These are phyloP conservation scores for Liriodendron chinense DNA, from an alignment of 164 flowering plant genomes.

Conservation along the genomic window DNA sequence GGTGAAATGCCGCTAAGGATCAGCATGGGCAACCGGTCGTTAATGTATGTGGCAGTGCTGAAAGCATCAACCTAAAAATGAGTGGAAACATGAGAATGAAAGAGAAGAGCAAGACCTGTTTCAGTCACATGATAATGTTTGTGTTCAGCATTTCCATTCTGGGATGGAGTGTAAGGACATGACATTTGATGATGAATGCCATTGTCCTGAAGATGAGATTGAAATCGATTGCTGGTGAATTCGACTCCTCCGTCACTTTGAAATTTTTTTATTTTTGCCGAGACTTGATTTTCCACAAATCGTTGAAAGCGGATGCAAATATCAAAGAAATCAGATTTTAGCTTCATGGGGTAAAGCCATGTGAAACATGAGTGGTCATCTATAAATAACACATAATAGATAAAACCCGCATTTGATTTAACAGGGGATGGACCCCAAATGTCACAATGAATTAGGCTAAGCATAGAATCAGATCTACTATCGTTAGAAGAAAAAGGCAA, in stretches of 20 bases:
- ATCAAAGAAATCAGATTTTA: too few species aligned
- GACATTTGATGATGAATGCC: background rate
- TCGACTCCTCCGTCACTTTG: background rate
- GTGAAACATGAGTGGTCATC: too few species aligned
- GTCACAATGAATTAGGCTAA: too few species aligned
- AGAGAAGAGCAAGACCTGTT: background rate
- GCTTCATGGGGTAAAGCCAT: too few species aligned
- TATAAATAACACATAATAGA: too few species aligned
- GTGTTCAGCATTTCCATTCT: background rate
- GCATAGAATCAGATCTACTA: too few species aligned
- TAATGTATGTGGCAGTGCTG: background rate
- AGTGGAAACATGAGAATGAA: background rate
- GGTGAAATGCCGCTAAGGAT: background rate
- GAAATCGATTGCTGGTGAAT: background rate
- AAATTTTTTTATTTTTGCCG: too few species aligned
- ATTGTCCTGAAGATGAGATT: background rate
- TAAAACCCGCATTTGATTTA: too few species aligned
- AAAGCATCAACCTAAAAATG: background rate
- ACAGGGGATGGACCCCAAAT: too few species aligned
- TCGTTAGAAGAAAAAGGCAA: too few species aligned
- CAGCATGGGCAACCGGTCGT: background rate
- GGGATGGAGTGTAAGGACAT: background rate
- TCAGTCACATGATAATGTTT: background rate
- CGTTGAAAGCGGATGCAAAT: too few species aligned
- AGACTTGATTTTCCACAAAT: too few species aligned